Evolutionary conservation across 73 alveolate genomes (phyloP).

Genomic region (Paramecium pentaurelia): DNA sequence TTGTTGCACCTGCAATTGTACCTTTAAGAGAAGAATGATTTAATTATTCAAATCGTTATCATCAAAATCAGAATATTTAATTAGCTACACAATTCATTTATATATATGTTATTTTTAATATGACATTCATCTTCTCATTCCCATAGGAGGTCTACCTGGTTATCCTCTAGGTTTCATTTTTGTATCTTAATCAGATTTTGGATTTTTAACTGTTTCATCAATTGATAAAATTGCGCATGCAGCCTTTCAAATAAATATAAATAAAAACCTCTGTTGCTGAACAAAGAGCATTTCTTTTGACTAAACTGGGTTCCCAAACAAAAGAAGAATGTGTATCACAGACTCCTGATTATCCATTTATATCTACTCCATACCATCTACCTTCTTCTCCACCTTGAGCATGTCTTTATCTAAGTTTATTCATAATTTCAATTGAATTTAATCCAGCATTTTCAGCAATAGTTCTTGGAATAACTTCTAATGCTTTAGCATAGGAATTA

Average conservation of each 20-base stretch:
- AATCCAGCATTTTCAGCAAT: constrained; percentile 97
- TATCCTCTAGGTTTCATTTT: constrained; percentile 32
- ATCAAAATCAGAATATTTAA: constrained; percentile 2
- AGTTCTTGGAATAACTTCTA: constrained; percentile 95
- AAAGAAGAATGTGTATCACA: constrained; percentile 73
- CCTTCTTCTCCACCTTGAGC: constrained; percentile 85
- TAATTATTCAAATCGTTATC: not conserved
- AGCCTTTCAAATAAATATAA: constrained; percentile 62
- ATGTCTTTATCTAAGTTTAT: constrained; percentile 93
- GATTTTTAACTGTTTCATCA: constrained; percentile 93
- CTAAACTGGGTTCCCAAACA: constrained; percentile 86
- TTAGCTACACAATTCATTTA: not conserved
- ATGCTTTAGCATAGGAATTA: constrained; percentile 91
- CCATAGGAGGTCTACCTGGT: constrained; percentile 56
- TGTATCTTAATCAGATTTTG: constrained; percentile 72
- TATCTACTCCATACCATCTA: constrained; percentile 95
- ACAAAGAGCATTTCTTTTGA: constrained; percentile 78
- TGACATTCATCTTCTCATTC: constrained; percentile 26
- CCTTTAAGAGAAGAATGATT: constrained; percentile 9
- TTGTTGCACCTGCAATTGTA: constrained; percentile 15
- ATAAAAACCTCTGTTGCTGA: constrained; percentile 80
- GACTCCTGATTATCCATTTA: constrained; percentile 64
- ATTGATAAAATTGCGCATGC: constrained; percentile 93
- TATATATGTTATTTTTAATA: not conserved
- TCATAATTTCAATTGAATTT: constrained; percentile 76